Evolutionary conservation across 2,329 filamentous ascomycete genomes (phyloP), one percentile per base, ranked within the genome.

Genomic region (Emmonsiellopsis sp.): DNA sequence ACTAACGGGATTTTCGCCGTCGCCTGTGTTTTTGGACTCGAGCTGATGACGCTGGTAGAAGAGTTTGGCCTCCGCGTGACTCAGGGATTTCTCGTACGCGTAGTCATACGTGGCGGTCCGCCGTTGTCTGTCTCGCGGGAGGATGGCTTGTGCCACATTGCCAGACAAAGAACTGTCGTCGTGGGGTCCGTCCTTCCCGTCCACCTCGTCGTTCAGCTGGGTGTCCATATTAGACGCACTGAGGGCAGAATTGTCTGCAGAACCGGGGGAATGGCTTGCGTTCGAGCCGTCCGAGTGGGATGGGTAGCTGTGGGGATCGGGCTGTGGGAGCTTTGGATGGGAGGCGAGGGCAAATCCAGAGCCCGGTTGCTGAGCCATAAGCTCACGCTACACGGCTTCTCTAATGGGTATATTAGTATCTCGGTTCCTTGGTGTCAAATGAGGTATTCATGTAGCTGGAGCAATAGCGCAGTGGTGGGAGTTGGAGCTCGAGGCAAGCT

Each of bases 51-150:
- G 81, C 72, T 96, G 92, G 69, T 95, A 98, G 74, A 97, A 95
- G 57, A 96, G 80, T 71, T 95, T 97, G 55, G 92, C 88, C 68
- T 98, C 93, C 31, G 88, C 85, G 69, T 95, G 90, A 64, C 86
- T 94, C 83, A 95, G 87, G 65, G 92, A 88, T 63, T 93, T 94
- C 71, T 98, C 93, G 51, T 88, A 87, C 51, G 92, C 86, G 64
- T 92, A 89, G 70, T 96, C 91, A 72, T 95, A 96, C 66, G 90
- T 94, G 17, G 91, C 88, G 7, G 90, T 95, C 66, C 85, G 85
- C 54, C 77, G 73, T 65, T 81, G 77, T 42, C 63, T 65, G 56
- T 73, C 72, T 58, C 71, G 64, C 40, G 69, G 64, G 21, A 72
- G 63, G 36, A 72, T 62, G 31, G 52, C 52, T 58, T 57, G 54